Evolutionary conservation across 108 stramenopile genomes (phyloP), one percentile per base, ranked within the genome.

Genomic region (Craspedostauros australis): DNA sequence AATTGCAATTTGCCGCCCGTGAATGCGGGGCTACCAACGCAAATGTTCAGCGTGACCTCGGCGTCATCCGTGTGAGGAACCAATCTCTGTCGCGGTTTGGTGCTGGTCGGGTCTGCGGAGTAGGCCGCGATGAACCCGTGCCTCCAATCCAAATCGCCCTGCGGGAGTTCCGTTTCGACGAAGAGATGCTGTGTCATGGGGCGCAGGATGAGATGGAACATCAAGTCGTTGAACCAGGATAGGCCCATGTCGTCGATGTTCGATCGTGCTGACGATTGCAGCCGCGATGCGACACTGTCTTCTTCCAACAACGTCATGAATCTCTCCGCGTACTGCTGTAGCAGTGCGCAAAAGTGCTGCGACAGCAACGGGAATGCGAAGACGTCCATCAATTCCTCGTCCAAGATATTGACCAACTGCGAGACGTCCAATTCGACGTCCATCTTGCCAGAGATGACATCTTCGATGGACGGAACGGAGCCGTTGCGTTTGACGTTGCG

Each of bases 31-130:
- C 81, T 74, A 31, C 88, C 88, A 14, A 91, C 48, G 60, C 86
- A 67, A 41, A 86, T 50, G 66, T 91, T 91, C 39, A 91, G 54
- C 15, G 89, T 91, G 22, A 73, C 73, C 69, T 91, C 89, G 7
- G 81, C 68, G 55, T 91, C 89, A 47, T 91, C 89, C 9, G 89
- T 87, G 51, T 91, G 89, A 19, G 84, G 57, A 26, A 91, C 79
- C 8, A 91, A 62, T 1, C 75, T 65, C 51, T 87, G 70, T 23
- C 82, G 68, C 7, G 79, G 76, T 55, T 68, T 68, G 34, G 12
- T 38, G 4, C 15, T 2, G 15, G 27, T 42, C 16, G 88, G 88
- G 39, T 52, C 26, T 27, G 65, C 67, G 11, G 85, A 66, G 47
- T 91, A 91, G 4, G 75, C 79, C 5, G 86, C 86, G 37, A 91